Evolutionary conservation across 352 stramenopile species (phyloP), one percentile per base, ranked within the genome.

Genomic region (Phytophthora pseudosyringae): DNA sequence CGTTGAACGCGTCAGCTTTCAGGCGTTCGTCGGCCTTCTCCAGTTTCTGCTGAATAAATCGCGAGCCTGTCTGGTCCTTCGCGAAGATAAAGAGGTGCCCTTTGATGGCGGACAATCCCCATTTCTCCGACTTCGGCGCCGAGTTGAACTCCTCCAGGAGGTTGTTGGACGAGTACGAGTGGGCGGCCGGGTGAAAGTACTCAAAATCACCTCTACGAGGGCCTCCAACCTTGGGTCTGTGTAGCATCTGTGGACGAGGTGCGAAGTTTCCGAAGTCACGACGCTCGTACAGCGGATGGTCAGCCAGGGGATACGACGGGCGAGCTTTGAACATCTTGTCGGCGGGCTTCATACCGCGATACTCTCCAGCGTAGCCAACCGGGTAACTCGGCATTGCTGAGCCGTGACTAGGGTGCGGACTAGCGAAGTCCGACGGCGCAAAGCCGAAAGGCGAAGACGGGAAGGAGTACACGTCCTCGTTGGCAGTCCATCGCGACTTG

Each of bases 1-100:
- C 90, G 35, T 81, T 79, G 54, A 97, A 96, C 7, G 88, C 83
- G 2, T 90, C 76, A 15, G 86, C 59, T 54, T 93, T 93, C 26
- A 74, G 59, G 15, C 79, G 72, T 10, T 95, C 81, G 29, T 91
- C 83, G 0, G 88, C 90, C 43, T 89, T 93, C 57, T 97, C 90
- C 29, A 97, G 67, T 59, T 94, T 91, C 46, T 91, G 89, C 49
- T 97, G 90, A 51, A 97, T 96, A 45, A 96, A 96, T 8, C 90
- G 76, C 21, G 83, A 94, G 0, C 90, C 90, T 46, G 78, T 77
- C 64, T 96, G 86, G 56, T 97, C 90, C 48, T 90, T 89, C 7
- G 90, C 85, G 51, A 97, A 96, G 64, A 92, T 59, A 15, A 94
- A 73, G 16, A 97, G 67, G 67, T 97, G 88, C 3, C 90, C 90